Percentiles rank a stretch among this genome's conserved stretches.
phyloP scores from a whole-genome alignment of 768 basidiomycete species.

The Termitomyces sp. region DNA sequence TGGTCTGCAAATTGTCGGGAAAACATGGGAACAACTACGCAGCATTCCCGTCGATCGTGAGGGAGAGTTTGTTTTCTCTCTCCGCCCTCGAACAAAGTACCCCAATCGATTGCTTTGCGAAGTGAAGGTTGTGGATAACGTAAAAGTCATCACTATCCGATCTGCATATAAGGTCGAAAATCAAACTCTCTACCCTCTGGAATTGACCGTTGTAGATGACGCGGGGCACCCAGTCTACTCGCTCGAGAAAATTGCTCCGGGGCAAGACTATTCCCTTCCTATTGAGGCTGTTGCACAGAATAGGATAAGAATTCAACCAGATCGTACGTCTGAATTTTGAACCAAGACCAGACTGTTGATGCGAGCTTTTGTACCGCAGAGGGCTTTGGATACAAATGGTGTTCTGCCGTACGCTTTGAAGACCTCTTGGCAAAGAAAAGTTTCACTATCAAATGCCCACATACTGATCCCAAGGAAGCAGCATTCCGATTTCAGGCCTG shows the following conservation, averaged over 20 bases:
- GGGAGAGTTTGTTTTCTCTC: constrained; percentile 83
- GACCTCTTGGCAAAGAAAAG: constrained; percentile 68
- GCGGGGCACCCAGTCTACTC: constrained; percentile 77
- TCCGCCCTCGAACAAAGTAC: constrained; percentile 78
- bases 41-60: constrained; percentile 91
- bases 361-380: constrained; percentile 41
- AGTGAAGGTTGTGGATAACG: constrained; percentile 84
- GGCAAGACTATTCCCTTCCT: constrained; percentile 84
- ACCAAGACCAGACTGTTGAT: not conserved
- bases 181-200: constrained; percentile 85
- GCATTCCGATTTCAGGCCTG: constrained; percentile 94
- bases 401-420: constrained; percentile 82
- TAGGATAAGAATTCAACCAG: constrained; percentile 84
- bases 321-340: constrained; percentile 55
- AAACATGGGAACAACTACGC: constrained; percentile 85
- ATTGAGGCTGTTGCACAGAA: constrained; percentile 84
- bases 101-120: constrained; percentile 84
- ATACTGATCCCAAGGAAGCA: constrained; percentile 75
- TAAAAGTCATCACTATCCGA: constrained; percentile 90
- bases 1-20: constrained; percentile 78
- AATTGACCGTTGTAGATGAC: constrained; percentile 86
- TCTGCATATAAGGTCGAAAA: constrained; percentile 94
- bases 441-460: constrained; percentile 83
- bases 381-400: constrained; percentile 97
- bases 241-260: constrained; percentile 87